Conservation (phyloP, 2,329 filamentous ascomycete species). For the Huntiella abstrusa region DNA sequence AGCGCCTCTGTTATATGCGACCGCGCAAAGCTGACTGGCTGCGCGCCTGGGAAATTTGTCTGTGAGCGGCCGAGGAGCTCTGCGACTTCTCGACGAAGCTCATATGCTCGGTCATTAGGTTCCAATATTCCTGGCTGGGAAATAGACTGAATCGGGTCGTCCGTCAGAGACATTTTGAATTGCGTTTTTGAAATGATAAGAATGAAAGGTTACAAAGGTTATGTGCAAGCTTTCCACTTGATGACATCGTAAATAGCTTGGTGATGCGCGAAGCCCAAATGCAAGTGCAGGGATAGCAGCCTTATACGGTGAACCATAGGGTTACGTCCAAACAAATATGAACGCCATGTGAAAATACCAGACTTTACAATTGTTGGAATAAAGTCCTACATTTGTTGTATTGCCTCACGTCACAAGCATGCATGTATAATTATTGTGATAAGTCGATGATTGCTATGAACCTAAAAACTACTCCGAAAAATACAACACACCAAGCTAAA, state of each 20-base stretch:
- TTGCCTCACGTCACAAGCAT: too few relatives aligned
- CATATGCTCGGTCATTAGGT: slow-evolving; percentile 20
- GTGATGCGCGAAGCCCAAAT: too few relatives aligned
- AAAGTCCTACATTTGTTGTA: background rate
- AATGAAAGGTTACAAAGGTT: too few relatives aligned
- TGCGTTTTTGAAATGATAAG: too few relatives aligned
- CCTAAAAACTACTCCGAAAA: background rate
- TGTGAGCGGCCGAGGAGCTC: slow-evolving; percentile 51
- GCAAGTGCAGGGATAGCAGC: too few relatives aligned
- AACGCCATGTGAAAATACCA: too few relatives aligned
- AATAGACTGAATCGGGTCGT: slow-evolving; percentile 29
- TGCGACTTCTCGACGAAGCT: slow-evolving; percentile 32
- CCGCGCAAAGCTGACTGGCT: slow-evolving; percentile 80
- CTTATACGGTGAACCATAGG: too few relatives aligned
- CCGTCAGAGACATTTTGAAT: slow-evolving; percentile 1
- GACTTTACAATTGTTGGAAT: too few relatives aligned
- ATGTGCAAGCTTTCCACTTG: too few relatives aligned
- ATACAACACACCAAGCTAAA: background rate
- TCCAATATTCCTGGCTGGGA: slow-evolving; percentile 36
- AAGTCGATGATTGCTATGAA: background rate
- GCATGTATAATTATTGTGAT: background rate
- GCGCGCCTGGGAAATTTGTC: slow-evolving; percentile 65
- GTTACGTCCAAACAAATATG: too few relatives aligned
- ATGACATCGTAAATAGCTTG: too few relatives aligned
- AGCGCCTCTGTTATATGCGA: slow-evolving; percentile 62